A percentile compares a stretch with the other conserved stretches of the same genome.
Evolutionary conservation across 805 yeast genomes (phyloP).

Genomic region (Metschnikowia lunata): DNA sequence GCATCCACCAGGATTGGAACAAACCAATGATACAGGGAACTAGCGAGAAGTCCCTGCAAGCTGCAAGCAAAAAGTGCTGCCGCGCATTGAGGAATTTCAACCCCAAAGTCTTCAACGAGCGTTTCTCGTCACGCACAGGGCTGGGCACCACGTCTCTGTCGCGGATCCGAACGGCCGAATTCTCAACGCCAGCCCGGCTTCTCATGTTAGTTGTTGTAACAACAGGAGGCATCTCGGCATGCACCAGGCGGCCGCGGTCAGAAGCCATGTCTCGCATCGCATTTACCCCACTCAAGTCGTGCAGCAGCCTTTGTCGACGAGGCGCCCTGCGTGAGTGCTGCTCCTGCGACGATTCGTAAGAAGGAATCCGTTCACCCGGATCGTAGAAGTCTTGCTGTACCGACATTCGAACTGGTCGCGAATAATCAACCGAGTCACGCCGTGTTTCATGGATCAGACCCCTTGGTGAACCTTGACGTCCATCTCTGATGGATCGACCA

Average conservation of each 20-base stretch:
- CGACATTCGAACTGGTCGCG: conserved; percentile 9
- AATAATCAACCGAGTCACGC: neutral
- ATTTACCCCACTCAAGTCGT: conserved; percentile 2
- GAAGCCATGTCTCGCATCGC: neutral
- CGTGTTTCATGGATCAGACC: conserved; percentile 1
- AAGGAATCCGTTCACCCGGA: conserved; percentile 36
- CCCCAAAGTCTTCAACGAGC: conserved; percentile 52
- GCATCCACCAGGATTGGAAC: conserved; percentile 41
- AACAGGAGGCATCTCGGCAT: conserved; percentile 9
- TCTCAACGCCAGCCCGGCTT: conserved; percentile 1
- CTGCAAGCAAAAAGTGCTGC: conserved; percentile 70
- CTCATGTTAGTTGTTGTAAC: conserved; percentile 12
- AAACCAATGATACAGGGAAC: conserved; percentile 61
- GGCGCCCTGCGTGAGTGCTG: conserved; percentile 15
- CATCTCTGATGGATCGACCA: conserved; percentile 5
- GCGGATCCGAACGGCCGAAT: conserved; percentile 1
- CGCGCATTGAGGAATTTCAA: conserved; percentile 67
- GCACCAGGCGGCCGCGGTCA: conserved; percentile 4
- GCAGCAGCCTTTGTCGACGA: conserved; percentile 6
- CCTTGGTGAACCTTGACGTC: neutral
- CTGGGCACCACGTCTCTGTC: conserved; percentile 11
- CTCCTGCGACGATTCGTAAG: conserved; percentile 40
- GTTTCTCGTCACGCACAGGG: conserved; percentile 17
- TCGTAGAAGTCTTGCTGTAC: conserved; percentile 19
- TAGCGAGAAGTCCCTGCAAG: conserved; percentile 75